phyloP scores from a whole-genome alignment of 257 asterid genomes.

The Mitragyna speciosa region DNA sequence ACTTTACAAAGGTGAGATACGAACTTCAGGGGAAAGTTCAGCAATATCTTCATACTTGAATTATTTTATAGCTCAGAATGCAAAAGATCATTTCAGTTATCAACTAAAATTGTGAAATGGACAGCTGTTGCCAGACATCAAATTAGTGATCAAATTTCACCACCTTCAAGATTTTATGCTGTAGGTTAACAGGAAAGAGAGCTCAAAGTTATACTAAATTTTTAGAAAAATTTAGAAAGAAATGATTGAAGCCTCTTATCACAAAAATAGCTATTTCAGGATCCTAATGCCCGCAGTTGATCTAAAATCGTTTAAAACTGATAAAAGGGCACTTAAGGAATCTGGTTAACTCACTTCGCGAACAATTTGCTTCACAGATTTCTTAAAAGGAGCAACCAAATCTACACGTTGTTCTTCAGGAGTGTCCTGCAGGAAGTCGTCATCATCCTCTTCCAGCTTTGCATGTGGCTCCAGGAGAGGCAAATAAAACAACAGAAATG shows the following conservation, averaged over 20 bases:
- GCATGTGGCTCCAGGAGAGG: conserved; percentile 83
- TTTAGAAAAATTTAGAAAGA: neutral
- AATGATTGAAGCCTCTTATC: neutral
- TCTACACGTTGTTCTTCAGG: conserved; percentile 47
- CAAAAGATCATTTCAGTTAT: neutral
- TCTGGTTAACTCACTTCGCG: conserved; percentile 61
- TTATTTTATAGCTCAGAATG: neutral
- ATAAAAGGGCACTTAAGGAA: neutral
- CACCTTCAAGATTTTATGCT: neutral
- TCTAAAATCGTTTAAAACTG: conserved; percentile 1
- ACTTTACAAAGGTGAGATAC: neutral
- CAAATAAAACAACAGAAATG: conserved; percentile 69
- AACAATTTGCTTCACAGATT: conserved; percentile 78
- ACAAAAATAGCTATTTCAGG: neutral
- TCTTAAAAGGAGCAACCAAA: conserved; percentile 78
- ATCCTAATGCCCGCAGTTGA: neutral
- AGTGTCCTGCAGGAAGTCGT: conserved; percentile 58
- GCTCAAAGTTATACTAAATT: neutral
- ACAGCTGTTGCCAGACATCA: neutral
- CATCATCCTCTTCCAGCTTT: conserved; percentile 67
- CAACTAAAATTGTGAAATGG: neutral
- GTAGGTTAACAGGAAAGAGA: neutral
- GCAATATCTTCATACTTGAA: neutral
- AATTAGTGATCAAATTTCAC: too few relatives aligned
- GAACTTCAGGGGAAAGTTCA: neutral